Conservation (phyloP, 768 basidiomycete genomes). For the Austroboletus eburneus region DNA sequence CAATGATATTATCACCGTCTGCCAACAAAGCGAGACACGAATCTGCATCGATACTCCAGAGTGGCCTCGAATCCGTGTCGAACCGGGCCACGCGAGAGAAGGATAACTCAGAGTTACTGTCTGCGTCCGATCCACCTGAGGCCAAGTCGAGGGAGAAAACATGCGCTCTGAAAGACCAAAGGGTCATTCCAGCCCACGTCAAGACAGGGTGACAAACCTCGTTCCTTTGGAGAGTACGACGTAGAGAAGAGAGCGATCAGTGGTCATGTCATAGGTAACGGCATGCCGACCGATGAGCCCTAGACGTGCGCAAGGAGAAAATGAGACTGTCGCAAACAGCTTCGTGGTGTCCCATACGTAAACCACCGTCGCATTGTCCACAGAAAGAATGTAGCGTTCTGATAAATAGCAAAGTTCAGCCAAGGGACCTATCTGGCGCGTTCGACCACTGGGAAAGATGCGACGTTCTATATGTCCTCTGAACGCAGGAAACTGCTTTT, state of each 20-base stretch:
- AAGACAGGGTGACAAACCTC: constrained; percentile 3
- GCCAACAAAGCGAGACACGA: constrained; percentile 28
- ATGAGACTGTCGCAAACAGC: not conserved
- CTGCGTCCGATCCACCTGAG: not conserved
- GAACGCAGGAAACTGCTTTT: not conserved
- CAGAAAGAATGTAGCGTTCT: constrained; percentile 11
- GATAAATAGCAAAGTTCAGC: constrained; percentile 5
- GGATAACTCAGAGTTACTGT: not conserved
- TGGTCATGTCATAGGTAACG: constrained; percentile 1
- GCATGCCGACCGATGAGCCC: constrained; percentile 6
- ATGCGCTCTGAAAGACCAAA: constrained; percentile 3
- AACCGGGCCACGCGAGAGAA: constrained; percentile 6
- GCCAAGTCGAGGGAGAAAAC: constrained; percentile 8
- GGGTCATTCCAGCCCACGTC: not conserved
- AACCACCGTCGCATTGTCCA: constrained; percentile 3
- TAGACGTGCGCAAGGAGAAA: constrained; percentile 3
- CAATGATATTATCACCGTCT: constrained; percentile 27
- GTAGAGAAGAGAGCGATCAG: constrained; percentile 11
- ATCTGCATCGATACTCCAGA: constrained; percentile 32
- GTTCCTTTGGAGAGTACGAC: constrained; percentile 4
- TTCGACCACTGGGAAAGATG: not conserved
- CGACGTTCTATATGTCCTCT: not conserved
- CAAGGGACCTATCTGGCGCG: not conserved
- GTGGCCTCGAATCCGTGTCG: not conserved
- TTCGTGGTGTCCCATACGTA: constrained; percentile 13